Evolutionary conservation across 805 yeast genomes (phyloP), one percentile per base, ranked within the genome.

Genomic region (Schwanniomyces sp.): DNA sequence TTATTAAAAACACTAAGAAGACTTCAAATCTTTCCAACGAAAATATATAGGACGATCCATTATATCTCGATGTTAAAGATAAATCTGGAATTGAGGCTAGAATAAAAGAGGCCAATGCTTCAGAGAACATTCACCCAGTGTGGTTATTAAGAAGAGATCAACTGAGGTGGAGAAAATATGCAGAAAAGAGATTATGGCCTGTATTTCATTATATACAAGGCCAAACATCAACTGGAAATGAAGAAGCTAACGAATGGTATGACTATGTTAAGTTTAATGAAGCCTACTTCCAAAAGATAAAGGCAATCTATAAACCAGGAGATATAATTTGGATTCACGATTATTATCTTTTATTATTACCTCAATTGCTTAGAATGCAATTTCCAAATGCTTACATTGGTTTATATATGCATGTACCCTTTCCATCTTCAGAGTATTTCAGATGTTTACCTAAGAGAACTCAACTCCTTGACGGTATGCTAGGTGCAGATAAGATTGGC

Each of bases 291-390:
- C 82, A 88, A 49, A 86, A 82, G 57, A 84, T 94, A 53, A 75
- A 82, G 55, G 74, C 79, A 41, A 75, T 88, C 27, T 94, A 91
- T 63, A 69, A 81, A 52, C 89, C 91, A 4, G 99, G 99, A 30
- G 97, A 91, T 64, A 76, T 91, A 34, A 85, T 91, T 47, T 88
- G 96, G 95, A 78, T 91, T 55, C 97, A 91, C 69, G 97, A 91
- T 68, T 91, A 89, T 68, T 89, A 91, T 60, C 70, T 91, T 50
- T 67, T 91, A 52, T 69, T 91, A 39, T 71, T 91, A 48, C 97
- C 97, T 2, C 94, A 86, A 61, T 75, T 91, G 65, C 69, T 91
- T 53, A 78, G 96, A 54, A 84, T 85, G 86, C 82, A 80, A 58
- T 74, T 86, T 43, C 89, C 89, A 2, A 80, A 85, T 47, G 87